Evolutionary conservation across 345 rosid species (phyloP).

Genomic region (Salix exigua): DNA sequence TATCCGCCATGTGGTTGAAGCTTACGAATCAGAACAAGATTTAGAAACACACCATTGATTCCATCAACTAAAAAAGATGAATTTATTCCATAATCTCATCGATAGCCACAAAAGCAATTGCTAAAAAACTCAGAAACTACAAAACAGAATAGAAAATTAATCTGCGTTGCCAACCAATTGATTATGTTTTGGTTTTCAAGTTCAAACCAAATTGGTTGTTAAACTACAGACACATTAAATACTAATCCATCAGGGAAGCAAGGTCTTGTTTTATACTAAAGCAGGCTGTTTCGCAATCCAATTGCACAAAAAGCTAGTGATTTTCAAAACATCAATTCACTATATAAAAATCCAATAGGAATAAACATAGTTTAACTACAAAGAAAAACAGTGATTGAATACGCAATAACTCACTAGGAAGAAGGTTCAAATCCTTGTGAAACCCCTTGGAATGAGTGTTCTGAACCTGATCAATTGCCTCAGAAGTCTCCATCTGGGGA

Average conservation of each 20-base stretch:
- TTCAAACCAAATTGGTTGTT: constrained; percentile 1
- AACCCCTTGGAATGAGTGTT: constrained; percentile 33
- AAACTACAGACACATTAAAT: neutral
- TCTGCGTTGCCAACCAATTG: constrained; percentile 16
- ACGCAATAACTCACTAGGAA: constrained; percentile 65
- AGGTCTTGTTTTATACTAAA: neutral
- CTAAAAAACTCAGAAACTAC: constrained; percentile 2
- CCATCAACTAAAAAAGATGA: neutral
- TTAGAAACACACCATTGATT: neutral
- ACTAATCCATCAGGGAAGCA: neutral
- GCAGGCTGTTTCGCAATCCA: neutral
- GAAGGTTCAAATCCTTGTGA: constrained; percentile 72
- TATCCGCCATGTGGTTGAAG: neutral
- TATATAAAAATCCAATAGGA: constrained; percentile 3
- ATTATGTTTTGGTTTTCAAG: constrained; percentile 5
- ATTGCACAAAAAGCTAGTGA: neutral
- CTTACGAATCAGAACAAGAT: neutral
- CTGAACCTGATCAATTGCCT: constrained; percentile 32
- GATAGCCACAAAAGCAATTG: neutral
- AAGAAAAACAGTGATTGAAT: constrained; percentile 1
- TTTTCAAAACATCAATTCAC: neutral
- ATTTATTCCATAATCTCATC: neutral
- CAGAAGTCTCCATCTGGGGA: constrained; percentile 42
- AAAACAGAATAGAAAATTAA: neutral
- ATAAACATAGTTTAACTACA: neutral